Conservation (phyloP, 208 protist species). For the Acanthamoeba lenticulata region DNA sequence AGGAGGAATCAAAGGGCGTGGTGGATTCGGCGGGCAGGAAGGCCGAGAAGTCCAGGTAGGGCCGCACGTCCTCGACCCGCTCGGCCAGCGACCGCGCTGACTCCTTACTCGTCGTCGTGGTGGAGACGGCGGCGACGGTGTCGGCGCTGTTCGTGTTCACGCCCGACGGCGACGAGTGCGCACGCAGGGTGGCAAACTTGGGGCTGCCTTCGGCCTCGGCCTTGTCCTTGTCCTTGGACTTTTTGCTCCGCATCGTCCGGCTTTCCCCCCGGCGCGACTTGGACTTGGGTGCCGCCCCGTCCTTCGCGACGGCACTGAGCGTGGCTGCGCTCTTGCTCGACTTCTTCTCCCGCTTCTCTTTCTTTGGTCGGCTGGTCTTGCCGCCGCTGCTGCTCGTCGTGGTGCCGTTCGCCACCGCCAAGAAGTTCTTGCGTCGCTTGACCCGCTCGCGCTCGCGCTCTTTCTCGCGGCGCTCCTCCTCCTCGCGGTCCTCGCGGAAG, state of each 20-base stretch:
- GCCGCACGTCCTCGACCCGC: not conserved
- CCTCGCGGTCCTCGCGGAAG: slow-evolving; percentile 18
- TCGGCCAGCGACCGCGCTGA: not conserved
- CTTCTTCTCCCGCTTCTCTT: not conserved
- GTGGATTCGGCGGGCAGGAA: slow-evolving; percentile 19
- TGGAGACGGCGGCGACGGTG: not conserved
- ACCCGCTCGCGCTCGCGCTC: not conserved
- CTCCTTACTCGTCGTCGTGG: not conserved
- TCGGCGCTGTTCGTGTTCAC: not conserved
- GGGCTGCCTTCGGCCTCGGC: not conserved
- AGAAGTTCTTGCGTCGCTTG: not conserved
- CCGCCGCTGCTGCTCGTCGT: not conserved
- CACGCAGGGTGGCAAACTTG: not conserved
- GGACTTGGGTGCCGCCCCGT: not conserved
- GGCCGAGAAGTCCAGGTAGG: slow-evolving; percentile 18
- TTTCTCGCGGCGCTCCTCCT: not conserved
- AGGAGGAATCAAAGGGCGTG: not conserved
- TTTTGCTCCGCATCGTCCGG: not conserved
- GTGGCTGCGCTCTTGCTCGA: not conserved
- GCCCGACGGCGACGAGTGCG: not conserved
- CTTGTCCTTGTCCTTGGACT: slow-evolving; percentile 21
- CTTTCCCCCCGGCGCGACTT: not conserved
- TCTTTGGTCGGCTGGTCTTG: not conserved
- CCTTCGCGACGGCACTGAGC: not conserved
- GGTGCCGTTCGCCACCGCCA: not conserved